These are phyloP conservation scores for Sordaria brevicollis DNA, from an alignment of 495 filamentous ascomycete species.

Conservation along the genomic window DNA sequence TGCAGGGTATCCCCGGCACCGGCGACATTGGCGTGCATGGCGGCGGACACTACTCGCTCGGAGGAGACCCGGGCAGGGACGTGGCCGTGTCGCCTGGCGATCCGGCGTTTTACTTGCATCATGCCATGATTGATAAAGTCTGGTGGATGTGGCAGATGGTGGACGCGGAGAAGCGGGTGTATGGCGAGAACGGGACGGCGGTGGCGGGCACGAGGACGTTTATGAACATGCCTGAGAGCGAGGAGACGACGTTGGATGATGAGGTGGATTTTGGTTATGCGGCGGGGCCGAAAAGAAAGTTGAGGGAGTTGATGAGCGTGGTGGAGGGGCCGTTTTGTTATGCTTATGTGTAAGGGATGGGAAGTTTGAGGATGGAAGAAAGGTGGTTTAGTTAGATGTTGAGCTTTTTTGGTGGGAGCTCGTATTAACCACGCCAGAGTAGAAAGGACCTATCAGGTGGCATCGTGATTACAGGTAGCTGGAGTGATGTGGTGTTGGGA, in stretches of 20 bases:
- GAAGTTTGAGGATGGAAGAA: too few species aligned
- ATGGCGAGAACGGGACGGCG: constrained; percentile 10
- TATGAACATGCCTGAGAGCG: constrained; percentile 10
- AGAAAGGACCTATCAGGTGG: too few species aligned
- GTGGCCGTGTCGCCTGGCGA: constrained; percentile 51
- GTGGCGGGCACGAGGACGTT: constrained; percentile 15
- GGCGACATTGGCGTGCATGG: constrained; percentile 49
- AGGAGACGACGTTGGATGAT: constrained; percentile 13
- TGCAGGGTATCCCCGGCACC: constrained; percentile 40
- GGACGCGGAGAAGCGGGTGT: constrained; percentile 18
- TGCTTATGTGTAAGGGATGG: constrained; percentile 21
- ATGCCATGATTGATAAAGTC: constrained; percentile 52
- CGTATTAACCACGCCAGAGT: too few species aligned
- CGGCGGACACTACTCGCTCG: constrained; percentile 55
- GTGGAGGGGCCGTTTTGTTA: constrained; percentile 23
- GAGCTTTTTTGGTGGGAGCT: too few species aligned
- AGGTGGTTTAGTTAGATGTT: too few species aligned
- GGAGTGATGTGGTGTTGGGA: too few species aligned
- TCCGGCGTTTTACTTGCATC: constrained; percentile 59
- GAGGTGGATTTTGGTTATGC: constrained; percentile 20
- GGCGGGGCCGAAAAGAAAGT: constrained; percentile 18
- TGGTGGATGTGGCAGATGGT: constrained; percentile 58
- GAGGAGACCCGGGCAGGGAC: constrained; percentile 48
- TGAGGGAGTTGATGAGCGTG: constrained; percentile 21
- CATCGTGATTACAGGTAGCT: too few species aligned